These are phyloP conservation scores for Pythium periplocum DNA, from an alignment of 352 stramenopile genomes.

Conservation along the genomic window DNA sequence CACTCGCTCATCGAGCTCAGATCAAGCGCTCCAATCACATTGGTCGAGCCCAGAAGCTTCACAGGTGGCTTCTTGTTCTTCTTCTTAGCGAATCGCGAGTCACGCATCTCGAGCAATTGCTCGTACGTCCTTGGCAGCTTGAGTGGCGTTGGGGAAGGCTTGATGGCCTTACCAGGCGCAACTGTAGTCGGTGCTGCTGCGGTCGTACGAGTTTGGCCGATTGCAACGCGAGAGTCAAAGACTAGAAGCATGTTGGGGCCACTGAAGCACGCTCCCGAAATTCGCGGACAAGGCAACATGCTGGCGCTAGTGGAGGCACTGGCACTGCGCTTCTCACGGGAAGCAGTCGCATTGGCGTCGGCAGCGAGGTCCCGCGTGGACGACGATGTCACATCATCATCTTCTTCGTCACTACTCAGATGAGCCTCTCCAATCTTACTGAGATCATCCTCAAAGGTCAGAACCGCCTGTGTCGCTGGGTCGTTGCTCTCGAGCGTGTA, in stretches of 20 bases:
- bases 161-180: conserved; percentile 47
- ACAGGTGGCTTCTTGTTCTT: conserved; percentile 72
- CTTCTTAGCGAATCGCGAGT: conserved; percentile 72
- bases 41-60: conserved; percentile 38
- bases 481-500: conserved; percentile 46
- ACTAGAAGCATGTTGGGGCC: conserved; percentile 81
- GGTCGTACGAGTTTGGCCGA: conserved; percentile 49
- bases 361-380: background rate
- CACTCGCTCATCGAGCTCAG: conserved; percentile 26
- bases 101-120: conserved; percentile 62
- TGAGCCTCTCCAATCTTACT: conserved; percentile 37
- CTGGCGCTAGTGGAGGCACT: conserved; percentile 10
- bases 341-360: background rate
- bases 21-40: conserved; percentile 49
- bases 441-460: conserved; percentile 70
- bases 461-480: conserved; percentile 36
- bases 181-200: conserved; percentile 39
- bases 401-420: conserved; percentile 21
- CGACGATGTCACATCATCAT: conserved; percentile 4
- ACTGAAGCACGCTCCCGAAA: conserved; percentile 78
- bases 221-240: conserved; percentile 79
- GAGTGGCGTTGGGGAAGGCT: conserved; percentile 6
- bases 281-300: conserved; percentile 63
- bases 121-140: conserved; percentile 74
- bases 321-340: background rate